Base-by-base conservation (phyloP, 768 basidiomycete species). In the Mycena amicta region DNA sequence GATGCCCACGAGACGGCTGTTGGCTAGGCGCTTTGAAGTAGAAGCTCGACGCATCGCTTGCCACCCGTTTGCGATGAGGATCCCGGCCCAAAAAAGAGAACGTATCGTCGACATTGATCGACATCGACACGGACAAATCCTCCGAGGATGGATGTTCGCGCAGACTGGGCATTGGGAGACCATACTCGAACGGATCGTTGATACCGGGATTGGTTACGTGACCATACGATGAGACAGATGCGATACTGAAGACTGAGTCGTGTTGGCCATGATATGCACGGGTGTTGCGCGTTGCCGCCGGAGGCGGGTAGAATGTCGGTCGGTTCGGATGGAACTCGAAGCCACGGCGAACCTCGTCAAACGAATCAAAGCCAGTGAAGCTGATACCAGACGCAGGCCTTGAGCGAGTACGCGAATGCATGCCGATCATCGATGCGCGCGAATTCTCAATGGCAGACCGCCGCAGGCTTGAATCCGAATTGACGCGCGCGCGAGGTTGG, bases 191-290 rank as follows among this genome's bases (percentile, higher is more conserved):
- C 0, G 91, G 91, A 69, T 93, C 91, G 2, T 63, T 68, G 1
- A 79, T 69, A 18, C 91, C 91, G 18, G 78, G 69, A 55, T 88
- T 81, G 59, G 89, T 74, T 31, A 89, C 83, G 2, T 77, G 77
- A 3, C 92, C 90, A 58, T 89, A 91, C 0, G 90, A 92, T 0
- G 91, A 92, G 4, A 92, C 82, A 0, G 90, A 92, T 0, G 88
- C 87, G 51, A 93, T 86, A 66, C 88, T 91, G 71, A 87, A 82
- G 13, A 84, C 51, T 0, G 90, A 90, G 33, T 87, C 85, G 15
- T 81, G 82, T 49, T 75, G 77, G 8, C 67, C 66, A 49, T 87
- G 83, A 45, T 67, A 71, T 15, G 56, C 70, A 25, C 74, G 75
- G 18, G 52, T n/a, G 29, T 59, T 56, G 55, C 74, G 75, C 30